These are phyloP conservation scores for Elsinoe batatas DNA, from an alignment of 2,329 filamentous ascomycete species.

Conservation along the genomic window DNA sequence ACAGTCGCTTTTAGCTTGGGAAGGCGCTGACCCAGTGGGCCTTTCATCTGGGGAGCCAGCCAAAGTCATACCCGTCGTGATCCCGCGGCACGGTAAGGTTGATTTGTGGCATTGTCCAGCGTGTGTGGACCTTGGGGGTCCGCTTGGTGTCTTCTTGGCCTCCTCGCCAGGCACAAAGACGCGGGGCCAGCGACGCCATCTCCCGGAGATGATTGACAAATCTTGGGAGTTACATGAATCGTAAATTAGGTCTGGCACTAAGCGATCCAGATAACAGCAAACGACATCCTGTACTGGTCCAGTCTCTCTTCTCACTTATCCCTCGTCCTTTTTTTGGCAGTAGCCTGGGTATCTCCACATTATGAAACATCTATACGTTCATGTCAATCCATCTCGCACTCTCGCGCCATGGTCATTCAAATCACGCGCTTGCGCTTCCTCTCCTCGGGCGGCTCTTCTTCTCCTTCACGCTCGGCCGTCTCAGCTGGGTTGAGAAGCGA, in stretches of 20 bases:
- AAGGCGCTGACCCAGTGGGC: background rate
- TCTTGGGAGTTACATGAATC: no score
- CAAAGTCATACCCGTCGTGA: background rate
- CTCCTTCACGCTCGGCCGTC: conserved; percentile 55
- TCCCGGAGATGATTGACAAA: no score
- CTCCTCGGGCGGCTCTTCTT: conserved; percentile 51
- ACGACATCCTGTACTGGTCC: no score
- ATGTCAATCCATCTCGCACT: background rate
- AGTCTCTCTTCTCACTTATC: no score
- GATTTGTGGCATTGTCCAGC: no score
- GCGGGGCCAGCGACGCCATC: background rate
- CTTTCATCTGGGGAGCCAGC: background rate
- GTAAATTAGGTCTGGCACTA: no score
- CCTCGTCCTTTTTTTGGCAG: background rate
- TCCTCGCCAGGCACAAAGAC: conserved; percentile 1
- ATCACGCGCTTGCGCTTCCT: conserved; percentile 51
- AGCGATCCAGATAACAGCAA: no score
- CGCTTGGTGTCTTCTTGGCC: background rate
- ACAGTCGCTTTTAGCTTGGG: background rate
- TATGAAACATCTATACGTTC: background rate
- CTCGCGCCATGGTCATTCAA: conserved; percentile 23
- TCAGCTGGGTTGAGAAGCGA: conserved; percentile 59
- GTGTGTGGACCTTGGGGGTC: background rate
- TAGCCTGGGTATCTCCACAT: conserved; percentile 4
- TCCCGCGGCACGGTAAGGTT: background rate